These are phyloP conservation scores for Pelargonium cotyledonis DNA, from an alignment of 441 rosid species.

Conservation along the genomic window DNA sequence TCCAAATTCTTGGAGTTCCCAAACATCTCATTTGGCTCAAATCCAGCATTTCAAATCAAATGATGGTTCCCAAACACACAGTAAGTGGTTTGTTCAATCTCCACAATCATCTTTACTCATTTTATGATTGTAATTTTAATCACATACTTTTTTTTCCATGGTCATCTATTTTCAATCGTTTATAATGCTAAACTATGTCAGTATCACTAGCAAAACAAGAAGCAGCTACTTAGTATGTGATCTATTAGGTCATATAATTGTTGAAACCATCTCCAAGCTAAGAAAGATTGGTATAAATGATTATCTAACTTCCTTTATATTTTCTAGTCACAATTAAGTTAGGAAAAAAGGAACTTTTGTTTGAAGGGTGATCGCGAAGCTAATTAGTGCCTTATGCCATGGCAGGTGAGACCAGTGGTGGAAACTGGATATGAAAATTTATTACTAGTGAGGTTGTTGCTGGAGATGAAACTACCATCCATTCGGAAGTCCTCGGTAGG, in stretches of 20 bases:
- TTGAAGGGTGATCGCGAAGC: slow-evolving; percentile 10
- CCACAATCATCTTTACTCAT: not conserved
- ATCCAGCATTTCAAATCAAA: too few relatives aligned
- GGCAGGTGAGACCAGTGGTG: slow-evolving; percentile 84
- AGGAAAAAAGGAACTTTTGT: not conserved
- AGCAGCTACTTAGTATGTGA: not conserved
- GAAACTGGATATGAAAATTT: slow-evolving; percentile 90
- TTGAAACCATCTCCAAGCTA: not conserved
- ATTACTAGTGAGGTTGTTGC: slow-evolving; percentile 65
- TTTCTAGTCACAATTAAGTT: not conserved
- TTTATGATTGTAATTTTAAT: not conserved
- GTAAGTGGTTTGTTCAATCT: too few relatives aligned
- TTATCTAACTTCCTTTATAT: not conserved
- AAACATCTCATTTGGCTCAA: too few relatives aligned
- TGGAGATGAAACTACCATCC: slow-evolving; percentile 61
- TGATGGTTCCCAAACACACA: too few relatives aligned
- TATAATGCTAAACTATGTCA: not conserved
- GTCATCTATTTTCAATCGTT: not conserved
- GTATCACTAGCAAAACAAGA: slow-evolving; percentile 1
- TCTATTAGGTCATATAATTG: not conserved
- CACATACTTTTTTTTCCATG: not conserved
- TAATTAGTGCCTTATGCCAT: slow-evolving; percentile 19
- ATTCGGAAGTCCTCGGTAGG: slow-evolving; percentile 63
- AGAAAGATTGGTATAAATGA: not conserved
- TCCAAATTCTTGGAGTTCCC: not conserved